These are phyloP conservation scores for Volutella citrinella DNA, from an alignment of 2,329 filamentous ascomycete species.

Conservation along the genomic window DNA sequence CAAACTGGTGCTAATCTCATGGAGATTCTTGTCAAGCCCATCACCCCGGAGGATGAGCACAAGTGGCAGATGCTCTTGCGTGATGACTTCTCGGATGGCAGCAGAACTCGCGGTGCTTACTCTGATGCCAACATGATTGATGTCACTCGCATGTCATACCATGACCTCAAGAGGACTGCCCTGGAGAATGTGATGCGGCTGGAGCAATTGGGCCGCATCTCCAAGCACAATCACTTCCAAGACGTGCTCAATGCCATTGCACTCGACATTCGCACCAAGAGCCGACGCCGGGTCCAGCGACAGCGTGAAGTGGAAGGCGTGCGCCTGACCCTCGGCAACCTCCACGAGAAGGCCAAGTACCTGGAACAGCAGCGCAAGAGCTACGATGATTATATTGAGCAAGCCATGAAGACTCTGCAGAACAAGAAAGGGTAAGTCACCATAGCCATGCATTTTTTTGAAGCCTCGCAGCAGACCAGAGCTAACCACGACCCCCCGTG, in stretches of 20 bases:
- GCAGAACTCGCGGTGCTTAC: conserved; percentile 76
- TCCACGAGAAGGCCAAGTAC: conserved; percentile 85
- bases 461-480: too few relatives aligned
- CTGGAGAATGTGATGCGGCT: conserved; percentile 91
- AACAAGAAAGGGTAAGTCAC: conserved; percentile 82
- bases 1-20: conserved; percentile 90
- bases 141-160: conserved; percentile 84
- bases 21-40: conserved; percentile 90
- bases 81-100: conserved; percentile 72
- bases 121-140: conserved; percentile 87
- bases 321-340: conserved; percentile 67
- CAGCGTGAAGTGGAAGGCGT: conserved; percentile 88
- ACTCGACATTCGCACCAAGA: conserved; percentile 95
- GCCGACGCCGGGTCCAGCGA: conserved; percentile 84
- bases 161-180: conserved; percentile 87
- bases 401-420: conserved; percentile 94
- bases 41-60: conserved; percentile 80
- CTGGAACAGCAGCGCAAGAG: conserved; percentile 93
- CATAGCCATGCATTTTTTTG: too few relatives aligned
- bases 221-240: conserved; percentile 89
- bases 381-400: conserved; percentile 99
- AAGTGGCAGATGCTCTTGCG: conserved; percentile 79
- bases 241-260: conserved; percentile 98
- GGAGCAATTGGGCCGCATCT: conserved; percentile 84
- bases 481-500: too few relatives aligned